phyloP scores from a whole-genome alignment of 805 yeast genomes.

The Dipodascus geniculatus region DNA sequence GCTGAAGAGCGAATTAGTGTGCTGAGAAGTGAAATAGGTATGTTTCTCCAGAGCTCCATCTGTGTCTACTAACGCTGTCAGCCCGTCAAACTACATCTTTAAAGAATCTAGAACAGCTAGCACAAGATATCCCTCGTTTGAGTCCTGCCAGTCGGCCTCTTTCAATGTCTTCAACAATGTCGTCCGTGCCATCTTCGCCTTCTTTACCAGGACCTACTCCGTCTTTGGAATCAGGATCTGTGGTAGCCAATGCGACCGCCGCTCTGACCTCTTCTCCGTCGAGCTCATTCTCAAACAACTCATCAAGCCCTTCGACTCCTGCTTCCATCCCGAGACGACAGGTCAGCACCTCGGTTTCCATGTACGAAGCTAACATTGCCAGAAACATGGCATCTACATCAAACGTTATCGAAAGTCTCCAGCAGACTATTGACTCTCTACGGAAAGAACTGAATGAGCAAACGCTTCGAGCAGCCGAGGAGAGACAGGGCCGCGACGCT shows the following conservation, averaged over 20 bases:
- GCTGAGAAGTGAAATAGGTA: background rate
- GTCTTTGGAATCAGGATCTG: background rate
- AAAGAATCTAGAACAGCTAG: constrained; percentile 23
- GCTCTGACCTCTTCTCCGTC: background rate
- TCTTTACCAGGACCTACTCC: background rate
- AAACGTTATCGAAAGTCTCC: constrained; percentile 29
- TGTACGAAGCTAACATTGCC: background rate
- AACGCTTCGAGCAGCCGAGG: constrained; percentile 31
- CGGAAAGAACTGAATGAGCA: constrained; percentile 36
- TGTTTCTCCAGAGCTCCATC: too few relatives aligned
- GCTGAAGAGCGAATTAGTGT: background rate
- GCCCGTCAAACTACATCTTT: constrained; percentile 16
- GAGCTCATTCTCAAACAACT: background rate
- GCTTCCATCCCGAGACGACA: background rate
- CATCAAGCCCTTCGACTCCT: constrained; percentile 4
- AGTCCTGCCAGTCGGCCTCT: background rate
- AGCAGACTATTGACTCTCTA: constrained; percentile 41
- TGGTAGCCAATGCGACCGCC: background rate
- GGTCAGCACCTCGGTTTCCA: background rate
- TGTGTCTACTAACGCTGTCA: too few relatives aligned
- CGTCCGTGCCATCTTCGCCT: background rate
- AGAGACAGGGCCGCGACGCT: constrained; percentile 40
- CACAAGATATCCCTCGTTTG: constrained; percentile 13
- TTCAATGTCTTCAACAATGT: constrained; percentile 1
- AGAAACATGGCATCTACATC: constrained; percentile 5